Evolutionary conservation across 2,329 filamentous ascomycete genomes (phyloP), one percentile per base, ranked within the genome.

Genomic region (Stagonosporopsis cucurbitacearum): DNA sequence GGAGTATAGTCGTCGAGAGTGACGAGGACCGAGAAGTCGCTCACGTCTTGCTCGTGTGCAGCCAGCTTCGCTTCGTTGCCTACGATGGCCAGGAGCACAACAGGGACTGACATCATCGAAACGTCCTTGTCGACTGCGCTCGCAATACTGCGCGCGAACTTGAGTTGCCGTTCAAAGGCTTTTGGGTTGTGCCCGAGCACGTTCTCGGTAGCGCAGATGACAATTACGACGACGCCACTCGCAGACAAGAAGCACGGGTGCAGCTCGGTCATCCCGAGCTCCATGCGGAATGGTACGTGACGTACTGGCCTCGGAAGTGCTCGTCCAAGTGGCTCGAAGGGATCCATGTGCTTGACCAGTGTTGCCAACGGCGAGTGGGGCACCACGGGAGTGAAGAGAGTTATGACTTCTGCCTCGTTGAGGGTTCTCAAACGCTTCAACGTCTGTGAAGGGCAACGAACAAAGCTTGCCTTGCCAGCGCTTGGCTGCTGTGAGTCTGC

Each of bases 291-390:
- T 6, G 90, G 88, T 39, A 91, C 84, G 69, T 92, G 90, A 19
- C 87, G 84, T 58, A 92, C 80, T 62, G 83, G 80, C 44, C 75
- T 78, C 44, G 85, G 84, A 44, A 93, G 73, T 40, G 85, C 83
- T 59, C 82, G 81, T 19, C 89, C 90, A 17, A 93, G 78, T 13
- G 84, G 81, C 72, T 92, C 89, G 67, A 92, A 92, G 0, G 89
- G 90, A 69, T 93, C 90, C 65, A 76, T 80, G 40, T 73, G 74
- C 57, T 79, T 77, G 40, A 74, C 66, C 40, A 76, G 64, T 61
- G 63, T 59, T 6, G 66, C 66, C 2, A 60, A 62, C 6, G 72
- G 69, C 12, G 70, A 60, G 49, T 75, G 71, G 6, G 87, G 81
- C 46, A 89, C 77, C n/a, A 88, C 76, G n/a, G 80, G 80, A 1